Conservation (phyloP, 2,329 filamentous ascomycete species). For the Uncinocarpus reesii region DNA sequence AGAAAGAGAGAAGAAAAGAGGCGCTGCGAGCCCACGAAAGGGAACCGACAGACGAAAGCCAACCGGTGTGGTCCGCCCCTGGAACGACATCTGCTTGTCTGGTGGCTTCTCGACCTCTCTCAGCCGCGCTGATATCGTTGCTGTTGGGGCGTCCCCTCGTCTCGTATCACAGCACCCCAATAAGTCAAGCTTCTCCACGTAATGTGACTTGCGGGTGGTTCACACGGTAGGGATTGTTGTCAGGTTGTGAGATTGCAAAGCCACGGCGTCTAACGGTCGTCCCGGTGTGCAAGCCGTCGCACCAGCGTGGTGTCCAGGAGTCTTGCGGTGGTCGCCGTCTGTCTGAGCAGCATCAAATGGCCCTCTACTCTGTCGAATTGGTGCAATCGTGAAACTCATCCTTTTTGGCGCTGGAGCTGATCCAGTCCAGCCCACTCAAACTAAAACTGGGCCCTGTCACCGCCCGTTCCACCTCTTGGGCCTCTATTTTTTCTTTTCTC, state of each 20-base stretch:
- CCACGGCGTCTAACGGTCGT: slow-evolving; percentile 8
- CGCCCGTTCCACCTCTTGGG: slow-evolving; percentile 13
- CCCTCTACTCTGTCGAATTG: neutral
- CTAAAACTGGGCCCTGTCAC: slow-evolving; percentile 15
- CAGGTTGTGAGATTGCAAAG: neutral
- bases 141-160: neutral
- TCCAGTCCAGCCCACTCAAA: slow-evolving; percentile 8
- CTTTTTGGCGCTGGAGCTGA: slow-evolving; percentile 7
- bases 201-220: neutral
- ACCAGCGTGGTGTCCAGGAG: no score
- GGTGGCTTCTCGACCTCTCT: neutral
- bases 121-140: neutral
- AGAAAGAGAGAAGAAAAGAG: neutral
- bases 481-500: neutral
- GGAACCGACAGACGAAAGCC: no score
- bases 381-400: slow-evolving; percentile 6
- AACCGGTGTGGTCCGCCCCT: neutral
- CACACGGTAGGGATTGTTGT: neutral
- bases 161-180: slow-evolving; percentile 1
- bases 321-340: no score
- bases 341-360: no score
- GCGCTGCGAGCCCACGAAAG: no score
- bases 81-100: neutral
- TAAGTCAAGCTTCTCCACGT: neutral
- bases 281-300: no score